phyloP scores from a whole-genome alignment of 768 basidiomycete genomes.

The Strobilomyces dryophilus region DNA sequence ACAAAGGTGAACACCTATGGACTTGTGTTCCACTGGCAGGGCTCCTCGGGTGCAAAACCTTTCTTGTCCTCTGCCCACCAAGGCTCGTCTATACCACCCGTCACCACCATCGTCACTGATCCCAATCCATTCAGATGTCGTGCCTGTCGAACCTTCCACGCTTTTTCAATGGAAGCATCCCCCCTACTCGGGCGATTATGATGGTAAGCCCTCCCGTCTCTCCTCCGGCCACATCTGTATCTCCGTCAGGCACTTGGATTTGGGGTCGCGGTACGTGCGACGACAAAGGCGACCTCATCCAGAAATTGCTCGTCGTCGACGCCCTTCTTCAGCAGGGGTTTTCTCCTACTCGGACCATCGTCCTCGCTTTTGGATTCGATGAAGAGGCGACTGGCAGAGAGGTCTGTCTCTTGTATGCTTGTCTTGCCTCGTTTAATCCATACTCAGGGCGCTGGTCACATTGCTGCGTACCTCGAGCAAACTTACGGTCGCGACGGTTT shows the following conservation, averaged over 20 bases:
- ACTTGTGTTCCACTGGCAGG: background rate
- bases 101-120: too few relatives aligned
- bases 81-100: background rate
- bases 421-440: background rate
- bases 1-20: background rate
- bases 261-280: background rate
- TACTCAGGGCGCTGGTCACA: background rate
- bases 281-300: background rate
- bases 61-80: background rate
- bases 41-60: background rate
- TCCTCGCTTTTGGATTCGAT: background rate
- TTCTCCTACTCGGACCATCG: background rate
- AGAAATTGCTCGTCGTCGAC: background rate
- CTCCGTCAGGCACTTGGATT: background rate
- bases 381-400: background rate
- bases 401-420: background rate
- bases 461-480: background rate
- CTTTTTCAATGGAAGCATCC: background rate
- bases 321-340: background rate
- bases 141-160: background rate
- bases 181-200: background rate
- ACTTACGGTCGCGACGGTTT: background rate
- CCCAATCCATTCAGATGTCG: background rate
- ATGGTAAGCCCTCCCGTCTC: background rate
- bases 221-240: too few relatives aligned